A percentile compares a stretch with the other conserved stretches of the same genome.
Conservation (phyloP, 495 filamentous ascomycete genomes). For the Xylaria telfairii region DNA sequence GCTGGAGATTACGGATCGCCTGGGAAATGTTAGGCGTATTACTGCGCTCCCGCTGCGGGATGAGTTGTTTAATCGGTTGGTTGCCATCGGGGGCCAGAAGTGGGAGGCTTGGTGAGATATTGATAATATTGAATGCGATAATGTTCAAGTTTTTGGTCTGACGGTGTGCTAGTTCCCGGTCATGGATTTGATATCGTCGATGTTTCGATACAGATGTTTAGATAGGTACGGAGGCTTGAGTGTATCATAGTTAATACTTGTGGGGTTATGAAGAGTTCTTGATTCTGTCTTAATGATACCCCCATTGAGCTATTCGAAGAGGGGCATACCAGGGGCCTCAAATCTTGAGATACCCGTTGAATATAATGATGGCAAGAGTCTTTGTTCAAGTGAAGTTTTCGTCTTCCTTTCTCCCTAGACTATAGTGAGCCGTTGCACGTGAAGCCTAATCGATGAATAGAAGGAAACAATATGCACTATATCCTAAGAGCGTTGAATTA, state of each 20-base stretch:
- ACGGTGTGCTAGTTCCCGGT: neutral
- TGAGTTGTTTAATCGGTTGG: conserved; percentile 83
- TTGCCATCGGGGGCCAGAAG: conserved; percentile 84
- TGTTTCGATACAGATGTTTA: neutral
- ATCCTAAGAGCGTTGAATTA: neutral
- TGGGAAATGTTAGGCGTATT: conserved; percentile 61
- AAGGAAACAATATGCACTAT: neutral
- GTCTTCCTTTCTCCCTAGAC: neutral
- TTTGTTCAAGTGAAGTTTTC: too few species aligned
- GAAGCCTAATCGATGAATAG: neutral
- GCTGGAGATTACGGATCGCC: conserved; percentile 67
- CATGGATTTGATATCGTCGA: neutral
- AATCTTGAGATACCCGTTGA: neutral
- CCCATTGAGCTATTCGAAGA: neutral
- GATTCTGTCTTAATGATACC: conserved; percentile 3
- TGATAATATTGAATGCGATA: neutral
- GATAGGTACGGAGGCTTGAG: neutral
- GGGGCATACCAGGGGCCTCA: neutral
- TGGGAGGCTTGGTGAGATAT: conserved; percentile 77
- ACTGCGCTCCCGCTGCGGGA: conserved; percentile 78
- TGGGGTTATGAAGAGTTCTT: neutral
- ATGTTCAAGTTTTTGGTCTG: neutral
- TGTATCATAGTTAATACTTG: neutral
- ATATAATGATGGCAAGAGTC: neutral
- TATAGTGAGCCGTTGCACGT: neutral